These are phyloP conservation scores for Tribonema minus DNA, from an alignment of 108 stramenopile genomes.

Conservation along the genomic window DNA sequence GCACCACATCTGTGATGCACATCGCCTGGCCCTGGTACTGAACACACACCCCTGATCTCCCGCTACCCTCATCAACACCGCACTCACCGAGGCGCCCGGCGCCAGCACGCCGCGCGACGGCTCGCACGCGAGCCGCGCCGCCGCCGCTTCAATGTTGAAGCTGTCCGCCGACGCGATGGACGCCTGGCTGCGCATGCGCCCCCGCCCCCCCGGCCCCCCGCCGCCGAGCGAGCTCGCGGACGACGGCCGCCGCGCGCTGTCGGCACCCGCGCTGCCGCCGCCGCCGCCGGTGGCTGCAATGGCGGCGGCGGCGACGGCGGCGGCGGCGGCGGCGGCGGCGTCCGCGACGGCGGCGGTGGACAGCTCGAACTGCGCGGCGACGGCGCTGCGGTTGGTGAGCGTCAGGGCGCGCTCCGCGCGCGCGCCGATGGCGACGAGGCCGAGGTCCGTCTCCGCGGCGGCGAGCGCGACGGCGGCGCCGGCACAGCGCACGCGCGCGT, in stretches of 20 bases:
- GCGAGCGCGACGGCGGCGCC: background rate
- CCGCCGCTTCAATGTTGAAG: background rate
- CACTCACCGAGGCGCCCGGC: background rate
- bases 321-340: background rate
- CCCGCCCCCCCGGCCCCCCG: background rate
- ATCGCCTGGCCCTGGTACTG: too few relatives aligned
- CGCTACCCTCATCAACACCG: too few relatives aligned
- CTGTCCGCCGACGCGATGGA: background rate
- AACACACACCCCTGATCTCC: too few relatives aligned
- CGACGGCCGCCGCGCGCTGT: background rate
- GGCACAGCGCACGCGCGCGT: background rate
- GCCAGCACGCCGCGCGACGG: constrained; percentile 10
- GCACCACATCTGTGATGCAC: too few relatives aligned
- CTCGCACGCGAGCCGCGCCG: background rate
- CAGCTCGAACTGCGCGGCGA: constrained; percentile 7
- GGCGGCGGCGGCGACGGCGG: background rate
- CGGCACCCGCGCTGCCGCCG: too few relatives aligned
- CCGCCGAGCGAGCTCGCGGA: background rate
- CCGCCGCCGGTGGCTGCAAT: background rate
- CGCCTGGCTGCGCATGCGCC: background rate
- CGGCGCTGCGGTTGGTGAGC: constrained; percentile 3
- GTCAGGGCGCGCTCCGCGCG: background rate
- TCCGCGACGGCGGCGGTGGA: background rate
- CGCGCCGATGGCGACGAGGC: constrained; percentile 29
- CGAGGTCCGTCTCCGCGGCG: constrained; percentile 24